These are phyloP conservation scores for Penicillium sp. DNA, from an alignment of 2,329 filamentous ascomycete species.

Conservation along the genomic window DNA sequence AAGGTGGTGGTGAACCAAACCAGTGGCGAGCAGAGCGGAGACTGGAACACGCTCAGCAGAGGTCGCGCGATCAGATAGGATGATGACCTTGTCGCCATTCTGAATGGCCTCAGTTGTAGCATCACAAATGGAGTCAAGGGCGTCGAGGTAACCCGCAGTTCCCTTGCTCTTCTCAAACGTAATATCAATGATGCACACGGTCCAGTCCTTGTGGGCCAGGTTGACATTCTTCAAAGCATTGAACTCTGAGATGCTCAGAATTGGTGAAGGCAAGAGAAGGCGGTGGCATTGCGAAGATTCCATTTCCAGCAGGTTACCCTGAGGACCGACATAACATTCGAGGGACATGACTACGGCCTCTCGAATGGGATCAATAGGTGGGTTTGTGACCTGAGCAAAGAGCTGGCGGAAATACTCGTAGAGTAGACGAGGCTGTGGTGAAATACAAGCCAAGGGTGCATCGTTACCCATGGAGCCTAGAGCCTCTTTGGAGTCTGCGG, in stretches of 20 bases:
- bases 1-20: slow-evolving; percentile 92
- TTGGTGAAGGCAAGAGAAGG: slow-evolving; percentile 81
- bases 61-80: slow-evolving; percentile 86
- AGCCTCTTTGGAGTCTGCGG: slow-evolving; percentile 94
- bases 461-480: slow-evolving; percentile 98
- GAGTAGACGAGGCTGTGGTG: slow-evolving; percentile 82
- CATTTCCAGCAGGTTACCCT: slow-evolving; percentile 95
- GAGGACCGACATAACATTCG: slow-evolving; percentile 92
- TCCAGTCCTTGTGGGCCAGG: slow-evolving; percentile 74
- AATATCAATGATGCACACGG: slow-evolving; percentile 85
- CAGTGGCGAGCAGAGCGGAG: slow-evolving; percentile 82
- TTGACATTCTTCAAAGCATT: slow-evolving; percentile 81
- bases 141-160: slow-evolving; percentile 78
- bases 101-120: slow-evolving; percentile 82
- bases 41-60: slow-evolving; percentile 80
- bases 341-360: slow-evolving; percentile 98
- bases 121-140: slow-evolving; percentile 85
- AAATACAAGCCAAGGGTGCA: slow-evolving; percentile 85
- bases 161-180: slow-evolving; percentile 89
- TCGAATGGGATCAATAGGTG: slow-evolving; percentile 93
- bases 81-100: slow-evolving; percentile 78
- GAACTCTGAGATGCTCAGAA: slow-evolving; percentile 87
- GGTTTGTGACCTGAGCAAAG: slow-evolving; percentile 97
- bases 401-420: slow-evolving; percentile 98
- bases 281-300: slow-evolving; percentile 84